Conservation (phyloP, 306 rosid genomes). For the Rosa chinensis region DNA sequence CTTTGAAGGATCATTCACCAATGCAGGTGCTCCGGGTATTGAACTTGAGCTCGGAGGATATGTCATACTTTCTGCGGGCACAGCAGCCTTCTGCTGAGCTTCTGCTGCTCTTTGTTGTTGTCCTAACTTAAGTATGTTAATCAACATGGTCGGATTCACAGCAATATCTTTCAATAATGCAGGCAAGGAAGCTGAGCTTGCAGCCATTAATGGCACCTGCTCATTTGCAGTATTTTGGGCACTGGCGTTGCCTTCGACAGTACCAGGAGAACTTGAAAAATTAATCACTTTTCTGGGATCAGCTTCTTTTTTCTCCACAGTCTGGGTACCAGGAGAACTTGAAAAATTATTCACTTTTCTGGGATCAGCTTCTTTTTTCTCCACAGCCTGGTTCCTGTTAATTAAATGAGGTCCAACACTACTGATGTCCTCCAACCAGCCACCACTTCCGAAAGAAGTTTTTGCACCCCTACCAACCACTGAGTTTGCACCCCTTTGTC, state of each 20-base stretch:
- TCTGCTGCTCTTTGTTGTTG: conserved; percentile 62
- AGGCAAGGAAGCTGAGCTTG: conserved; percentile 52
- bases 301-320: conserved; percentile 38
- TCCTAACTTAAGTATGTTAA: conserved; percentile 52
- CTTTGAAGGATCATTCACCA: conserved; percentile 46
- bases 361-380: conserved; percentile 42
- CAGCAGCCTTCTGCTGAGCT: conserved; percentile 48
- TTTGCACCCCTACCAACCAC: conserved; percentile 40
- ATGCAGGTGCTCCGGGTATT: conserved; percentile 45
- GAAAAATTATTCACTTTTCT: conserved; percentile 31
- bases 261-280: conserved; percentile 31
- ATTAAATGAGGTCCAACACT: conserved; percentile 43
- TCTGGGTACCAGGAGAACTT: conserved; percentile 36
- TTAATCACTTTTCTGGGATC: conserved; percentile 41
- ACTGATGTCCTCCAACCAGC: conserved; percentile 67
- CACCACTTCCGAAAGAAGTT: conserved; percentile 51
- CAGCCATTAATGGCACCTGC: conserved; percentile 29
- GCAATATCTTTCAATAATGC: conserved; percentile 58
- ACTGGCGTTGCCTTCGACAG: conserved; percentile 28
- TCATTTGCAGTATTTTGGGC: conserved; percentile 50
- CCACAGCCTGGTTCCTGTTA: conserved; percentile 48
- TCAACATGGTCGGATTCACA: conserved; percentile 78
- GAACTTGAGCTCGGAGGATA: conserved; percentile 33
- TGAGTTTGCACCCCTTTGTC: conserved; percentile 51
- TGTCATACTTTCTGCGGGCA: conserved; percentile 33